A percentile compares a stretch with the other conserved stretches of the same genome.
These are phyloP conservation scores for Miamiensis avidus DNA, from an alignment of 169 alveolate genomes.

Conservation along the genomic window DNA sequence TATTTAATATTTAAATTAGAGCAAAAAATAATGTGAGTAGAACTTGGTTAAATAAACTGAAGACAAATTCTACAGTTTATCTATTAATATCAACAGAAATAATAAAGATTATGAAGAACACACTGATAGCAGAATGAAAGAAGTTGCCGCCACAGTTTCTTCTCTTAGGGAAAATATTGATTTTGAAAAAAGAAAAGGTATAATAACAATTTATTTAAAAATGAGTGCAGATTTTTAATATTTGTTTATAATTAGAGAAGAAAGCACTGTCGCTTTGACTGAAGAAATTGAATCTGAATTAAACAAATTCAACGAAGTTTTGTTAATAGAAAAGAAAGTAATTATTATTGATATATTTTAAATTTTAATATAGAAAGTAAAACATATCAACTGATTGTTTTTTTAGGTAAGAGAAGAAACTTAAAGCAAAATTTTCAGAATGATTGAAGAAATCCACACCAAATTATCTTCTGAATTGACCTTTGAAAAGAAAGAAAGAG, in stretches of 20 bases:
- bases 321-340: conserved; percentile 44
- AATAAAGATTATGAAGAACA: conserved; percentile 25
- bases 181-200: conserved; percentile 24
- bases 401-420: conserved; percentile 42
- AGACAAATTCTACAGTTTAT: conserved; percentile 21
- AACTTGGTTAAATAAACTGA: conserved; percentile 15
- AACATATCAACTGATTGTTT: not conserved
- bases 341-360: not conserved
- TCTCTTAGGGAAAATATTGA: conserved; percentile 16
- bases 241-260: conserved; percentile 28
- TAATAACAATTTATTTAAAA: conserved; percentile 7
- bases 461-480: conserved; percentile 36
- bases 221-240: not conserved
- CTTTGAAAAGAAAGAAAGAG: conserved; percentile 53
- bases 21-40: conserved; percentile 8
- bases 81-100: conserved; percentile 1
- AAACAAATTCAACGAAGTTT: conserved; percentile 39
- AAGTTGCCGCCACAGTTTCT: not conserved
- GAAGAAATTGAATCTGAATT: conserved; percentile 47
- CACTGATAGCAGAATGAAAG: conserved; percentile 10
- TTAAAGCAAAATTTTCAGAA: conserved; percentile 50
- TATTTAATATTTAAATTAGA: not conserved
- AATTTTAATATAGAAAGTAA: not conserved
- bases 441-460: conserved; percentile 50
- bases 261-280: conserved; percentile 34